Base-by-base conservation (phyloP, 2,329 filamentous ascomycete genomes). In the Curvularia eragrostidis region DNA sequence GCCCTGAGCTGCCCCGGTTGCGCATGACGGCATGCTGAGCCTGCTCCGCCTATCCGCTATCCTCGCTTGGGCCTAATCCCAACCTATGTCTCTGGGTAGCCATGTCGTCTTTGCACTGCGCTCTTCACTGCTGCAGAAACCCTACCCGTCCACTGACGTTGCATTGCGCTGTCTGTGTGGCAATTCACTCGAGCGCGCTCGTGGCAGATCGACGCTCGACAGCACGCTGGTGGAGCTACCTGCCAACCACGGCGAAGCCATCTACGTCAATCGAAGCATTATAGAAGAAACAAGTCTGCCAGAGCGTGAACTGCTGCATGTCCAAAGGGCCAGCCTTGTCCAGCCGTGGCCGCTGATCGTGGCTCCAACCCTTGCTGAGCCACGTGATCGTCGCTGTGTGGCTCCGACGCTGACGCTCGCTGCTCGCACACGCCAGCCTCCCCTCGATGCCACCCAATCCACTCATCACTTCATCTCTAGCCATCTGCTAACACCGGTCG, bases 251-350 rank as follows among this genome's bases (percentile, higher is more conserved):
- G 15, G 13, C 36, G 41, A 61, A 58, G 61, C 62, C 60, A 61
- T 63, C 46, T 64, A 70, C 68, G 66, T 70, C 65, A 68, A 68
- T 59, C 49, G 62, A 65, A 66, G 52, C 38, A 51, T 50, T 34
- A 38, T 59, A 52, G 63, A 64, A 66, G 48, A 48, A 46, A 10
- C 34, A 19, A 19, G 46, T 47, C 30, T 13, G 57, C 54, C 59
- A 23, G 15, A 39, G 26, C 32, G 23, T 34, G 47, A 58, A 28
- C 41, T 54, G 36, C 47, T 54, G 48, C 43, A 51, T 47, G 36
- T 39, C 3, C 15, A 23, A 19, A 41, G 26, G 42, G 24, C 39
- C 43, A 46, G 54, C 48, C 41, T 43, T 51, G 34, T 47, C 26
- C 32, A 38, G 7, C 39, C 36, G 24, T 30, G 12, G 26, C 30